phyloP scores from a whole-genome alignment of 2,329 filamentous ascomycete species.

The Calonectria henricotiae region DNA sequence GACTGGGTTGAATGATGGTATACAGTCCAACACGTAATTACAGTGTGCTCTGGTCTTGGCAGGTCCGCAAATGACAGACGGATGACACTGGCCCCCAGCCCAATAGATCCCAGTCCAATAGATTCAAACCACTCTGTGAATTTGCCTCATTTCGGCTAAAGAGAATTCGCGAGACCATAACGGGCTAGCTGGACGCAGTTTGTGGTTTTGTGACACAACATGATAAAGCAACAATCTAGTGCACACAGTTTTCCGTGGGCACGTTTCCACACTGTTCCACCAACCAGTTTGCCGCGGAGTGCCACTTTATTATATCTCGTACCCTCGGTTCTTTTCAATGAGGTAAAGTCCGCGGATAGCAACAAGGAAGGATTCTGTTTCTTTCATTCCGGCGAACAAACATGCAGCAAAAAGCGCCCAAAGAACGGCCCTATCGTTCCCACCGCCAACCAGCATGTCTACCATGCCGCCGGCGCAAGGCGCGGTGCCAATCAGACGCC shows the following conservation, averaged over 20 bases:
- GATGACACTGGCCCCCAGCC: no score
- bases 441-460: slow-evolving; percentile 75
- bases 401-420: slow-evolving; percentile 39
- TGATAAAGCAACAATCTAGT: no score
- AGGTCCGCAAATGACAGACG: no score
- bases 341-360: not conserved
- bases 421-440: slow-evolving; percentile 71
- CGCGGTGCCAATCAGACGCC: slow-evolving; percentile 74
- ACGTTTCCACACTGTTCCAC: not conserved
- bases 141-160: no score
- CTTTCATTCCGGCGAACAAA: not conserved
- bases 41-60: no score
- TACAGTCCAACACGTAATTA: not conserved
- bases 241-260: not conserved
- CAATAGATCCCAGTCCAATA: no score
- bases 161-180: not conserved
- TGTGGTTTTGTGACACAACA: no score
- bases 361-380: not conserved
- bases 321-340: not conserved
- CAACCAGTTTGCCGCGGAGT: not conserved
- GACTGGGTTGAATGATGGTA: not conserved
- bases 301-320: slow-evolving; percentile 7
- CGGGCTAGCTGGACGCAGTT: not conserved
- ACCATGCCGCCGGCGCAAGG: slow-evolving; percentile 74
- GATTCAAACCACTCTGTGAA: no score